Evolutionary conservation across 768 basidiomycete genomes (phyloP), one percentile per base, ranked within the genome.

Genomic region (Leccinum sublutescens): DNA sequence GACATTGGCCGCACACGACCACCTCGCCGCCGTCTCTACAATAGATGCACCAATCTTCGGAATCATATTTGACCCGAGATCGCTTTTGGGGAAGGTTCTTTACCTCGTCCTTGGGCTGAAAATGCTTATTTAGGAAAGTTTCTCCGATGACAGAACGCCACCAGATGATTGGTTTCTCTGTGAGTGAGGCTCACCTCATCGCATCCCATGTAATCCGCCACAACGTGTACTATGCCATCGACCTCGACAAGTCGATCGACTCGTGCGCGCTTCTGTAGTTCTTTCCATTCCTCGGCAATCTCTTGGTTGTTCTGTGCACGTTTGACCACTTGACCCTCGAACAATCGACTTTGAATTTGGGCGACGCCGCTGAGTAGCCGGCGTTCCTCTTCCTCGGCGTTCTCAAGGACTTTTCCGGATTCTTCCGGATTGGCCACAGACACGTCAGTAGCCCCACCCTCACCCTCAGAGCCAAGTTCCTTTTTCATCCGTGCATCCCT

Each of bases 1-100:
- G 85, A 66, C 86, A 87, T 17, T 60, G 54, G 9, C 58, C 34
- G 64, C 86, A 87, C 14, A 78, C 54, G 43, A 79, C 68, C 8
- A 86, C 62, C 49, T 82, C 77, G 0, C 85, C 85, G 1, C 85
- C 85, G 53, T 87, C 85, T 33, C 81, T 75, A 68, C 85, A 87
- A 57, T 78, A 71, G 36, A 81, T 78, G 67, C 85, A 87, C 73
- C 76, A 84, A 60, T 87, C 84, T 66, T 86, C 83, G 29, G 74
- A 79, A 3, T 81, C 84, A 55, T 76, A 80, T 66, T 75, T 74
- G 23, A 54, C 60, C 67, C 57, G 73, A 40, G 66, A 64, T n/a
- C 67, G 66, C 62, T 79, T 79, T 62, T 71, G 70, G 23, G 56
- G 63, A 40, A 58, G 4, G 9, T 63, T 51, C 61, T 66, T 55